phyloP scores from a whole-genome alignment of 345 rosid species.

The Sonneratia alba region DNA sequence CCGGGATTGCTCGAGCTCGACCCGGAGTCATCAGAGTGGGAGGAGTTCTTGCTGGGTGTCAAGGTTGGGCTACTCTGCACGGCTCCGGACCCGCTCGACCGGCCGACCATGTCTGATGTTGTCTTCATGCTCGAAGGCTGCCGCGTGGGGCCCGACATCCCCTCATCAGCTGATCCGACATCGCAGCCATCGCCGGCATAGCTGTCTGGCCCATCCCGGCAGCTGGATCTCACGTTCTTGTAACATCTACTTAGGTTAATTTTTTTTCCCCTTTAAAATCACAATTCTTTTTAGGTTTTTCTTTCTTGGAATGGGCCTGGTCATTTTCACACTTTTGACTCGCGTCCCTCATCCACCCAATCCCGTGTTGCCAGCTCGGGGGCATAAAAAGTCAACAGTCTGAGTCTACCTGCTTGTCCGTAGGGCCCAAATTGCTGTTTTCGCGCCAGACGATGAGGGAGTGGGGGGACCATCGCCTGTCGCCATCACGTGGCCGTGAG shows the following conservation, averaged over 20 bases:
- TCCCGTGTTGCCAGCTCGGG: not conserved
- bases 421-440: slow-evolving; percentile 16
- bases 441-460: slow-evolving; percentile 26
- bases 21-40: slow-evolving; percentile 98
- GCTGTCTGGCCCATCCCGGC: slow-evolving; percentile 2
- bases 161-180: slow-evolving; percentile 78
- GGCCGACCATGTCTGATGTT: slow-evolving; percentile 79
- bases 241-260: not conserved
- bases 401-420: slow-evolving; percentile 1
- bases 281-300: not conserved
- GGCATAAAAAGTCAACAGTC: not conserved
- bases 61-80: slow-evolving; percentile 94
- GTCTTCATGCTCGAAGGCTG: slow-evolving; percentile 99
- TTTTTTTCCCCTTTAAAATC: not conserved
- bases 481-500: slow-evolving; percentile 33
- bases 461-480: slow-evolving; percentile 1
- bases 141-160: slow-evolving; percentile 76
- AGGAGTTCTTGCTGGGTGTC: slow-evolving; percentile 83
- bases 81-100: slow-evolving; percentile 72
- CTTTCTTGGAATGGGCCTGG: not conserved
- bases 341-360: not conserved
- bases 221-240: not conserved
- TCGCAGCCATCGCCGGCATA: slow-evolving; percentile 75
- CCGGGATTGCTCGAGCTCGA: slow-evolving; percentile 90
- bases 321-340: slow-evolving; percentile 8